Percentiles rank a stretch among this genome's conserved stretches.
Evolutionary conservation across 768 basidiomycete genomes (phyloP).

Genomic region (Tulasnella sp.): DNA sequence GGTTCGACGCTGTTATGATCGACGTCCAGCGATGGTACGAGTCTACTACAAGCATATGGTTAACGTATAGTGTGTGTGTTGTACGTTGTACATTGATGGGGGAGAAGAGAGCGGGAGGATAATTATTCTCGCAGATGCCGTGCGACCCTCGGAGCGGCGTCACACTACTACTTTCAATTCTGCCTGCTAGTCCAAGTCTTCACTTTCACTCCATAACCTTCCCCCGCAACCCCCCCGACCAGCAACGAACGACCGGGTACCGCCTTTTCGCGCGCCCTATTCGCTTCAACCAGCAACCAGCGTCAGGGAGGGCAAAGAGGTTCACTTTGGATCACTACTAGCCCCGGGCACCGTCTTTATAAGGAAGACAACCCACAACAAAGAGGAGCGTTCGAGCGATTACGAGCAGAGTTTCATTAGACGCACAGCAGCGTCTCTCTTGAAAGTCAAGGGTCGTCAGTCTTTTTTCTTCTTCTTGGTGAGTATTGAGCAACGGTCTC

Average conservation of each 20-base stretch:
- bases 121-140: not conserved
- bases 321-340: too few species aligned
- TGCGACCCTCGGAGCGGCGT: not conserved
- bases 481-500: not conserved
- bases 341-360: not conserved
- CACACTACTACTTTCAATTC: not conserved
- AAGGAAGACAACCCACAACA: not conserved
- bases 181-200: not conserved
- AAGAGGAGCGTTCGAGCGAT: not conserved
- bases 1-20: not conserved
- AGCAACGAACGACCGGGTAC: not conserved
- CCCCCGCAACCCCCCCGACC: not conserved
- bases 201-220: not conserved
- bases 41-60: not conserved
- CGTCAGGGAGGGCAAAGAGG: not conserved
- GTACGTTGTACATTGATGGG: not conserved
- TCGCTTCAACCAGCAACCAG: not conserved
- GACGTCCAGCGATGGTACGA: not conserved
- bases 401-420: not conserved
- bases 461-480: not conserved
- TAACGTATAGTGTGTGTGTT: not conserved
- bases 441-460: not conserved
- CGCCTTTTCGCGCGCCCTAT: not conserved
- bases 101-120: not conserved
- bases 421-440: not conserved